Evolutionary conservation across 306 rosid species (phyloP), one percentile per base, ranked within the genome.

Genomic region (Castanopsis chinensis): DNA sequence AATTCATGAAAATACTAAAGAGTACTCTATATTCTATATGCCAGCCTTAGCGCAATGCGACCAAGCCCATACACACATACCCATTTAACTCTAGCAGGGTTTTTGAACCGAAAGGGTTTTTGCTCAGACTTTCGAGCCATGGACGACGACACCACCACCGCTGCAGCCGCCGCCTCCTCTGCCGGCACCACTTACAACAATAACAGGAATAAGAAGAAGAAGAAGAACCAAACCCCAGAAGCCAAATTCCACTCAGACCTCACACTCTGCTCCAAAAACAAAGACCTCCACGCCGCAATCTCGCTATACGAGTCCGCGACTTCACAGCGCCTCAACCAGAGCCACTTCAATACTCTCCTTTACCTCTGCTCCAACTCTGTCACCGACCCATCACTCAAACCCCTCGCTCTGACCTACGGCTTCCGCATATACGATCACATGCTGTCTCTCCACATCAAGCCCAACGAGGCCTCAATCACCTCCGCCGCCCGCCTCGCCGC

Each of bases 401-500:
- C 76, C 1, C 51, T 72, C 2, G 92, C 96, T 0, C 72, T 90
- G 28, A 81, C 76, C 52, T 76, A 87, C 51, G 98, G 99, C 20
- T 90, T 92, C 78, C 91, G 89, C 57, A 53, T 89, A 2, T 95
- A 87, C 80, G 81, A 87, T 75, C 96, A 79, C 49, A 90, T 95
- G 90, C 55, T 74, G 27, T 56, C 87, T 0, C 52, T 79, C 17
- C 84, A 77, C 1, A 51, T 91, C 28, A 64, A 8, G 25, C 99
- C 97, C 33, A 92, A 88, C 33, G 99, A 95, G 79, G 99, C 99
- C 41, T 67, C 99, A 4, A 69, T 95, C 76, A 90, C 97, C 2
- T 88, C 96, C 13, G 83, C 86, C 1, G 94, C 94, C 1, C 86
- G 99, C 73, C 90, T 94, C 1, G 91, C 97, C 6, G 97, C 92